Percentiles rank a stretch among this genome's conserved stretches.
These are phyloP conservation scores for Fusarium subglutinans DNA, from an alignment of 2,329 filamentous ascomycete species.

Conservation along the genomic window DNA sequence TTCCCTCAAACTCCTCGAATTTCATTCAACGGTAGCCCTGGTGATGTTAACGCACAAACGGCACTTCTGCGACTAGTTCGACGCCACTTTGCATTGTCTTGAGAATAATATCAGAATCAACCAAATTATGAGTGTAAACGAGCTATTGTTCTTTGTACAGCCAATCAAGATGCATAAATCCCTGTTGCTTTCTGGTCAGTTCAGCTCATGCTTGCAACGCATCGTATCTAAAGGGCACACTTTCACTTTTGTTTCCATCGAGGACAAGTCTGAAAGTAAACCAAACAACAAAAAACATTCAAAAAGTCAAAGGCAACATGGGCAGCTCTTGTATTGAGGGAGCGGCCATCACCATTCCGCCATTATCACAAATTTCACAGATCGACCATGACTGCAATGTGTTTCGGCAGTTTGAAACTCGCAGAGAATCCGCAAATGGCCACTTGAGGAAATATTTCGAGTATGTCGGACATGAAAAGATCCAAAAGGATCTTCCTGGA, in stretches of 20 bases:
- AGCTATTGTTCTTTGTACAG: background rate
- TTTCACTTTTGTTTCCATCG: background rate
- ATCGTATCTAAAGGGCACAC: rapidly evolving
- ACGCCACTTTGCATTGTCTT: slow-evolving; percentile 16
- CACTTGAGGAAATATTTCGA: background rate
- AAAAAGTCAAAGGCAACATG: rapidly evolving
- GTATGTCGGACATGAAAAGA: rapidly evolving
- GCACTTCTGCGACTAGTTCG: background rate
- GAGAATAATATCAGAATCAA: background rate
- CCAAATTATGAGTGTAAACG: rapidly evolving
- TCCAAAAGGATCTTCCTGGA: rapidly evolving
- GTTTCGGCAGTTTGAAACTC: background rate
- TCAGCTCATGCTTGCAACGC: background rate
- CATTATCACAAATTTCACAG: no score
- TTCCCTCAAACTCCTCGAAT: background rate
- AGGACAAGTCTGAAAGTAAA: background rate
- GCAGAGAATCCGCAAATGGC: background rate
- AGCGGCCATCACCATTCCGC: rapidly evolving
- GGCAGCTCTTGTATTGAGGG: rapidly evolving
- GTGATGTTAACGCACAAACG: background rate
- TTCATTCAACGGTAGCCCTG: background rate
- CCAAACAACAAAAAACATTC: rapidly evolving
- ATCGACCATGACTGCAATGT: no score
- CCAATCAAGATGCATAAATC: background rate
- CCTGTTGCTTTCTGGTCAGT: background rate